Evolutionary conservation across 495 filamentous ascomycete species (phyloP).

Genomic region (Aspergillus saccharolyticus): DNA sequence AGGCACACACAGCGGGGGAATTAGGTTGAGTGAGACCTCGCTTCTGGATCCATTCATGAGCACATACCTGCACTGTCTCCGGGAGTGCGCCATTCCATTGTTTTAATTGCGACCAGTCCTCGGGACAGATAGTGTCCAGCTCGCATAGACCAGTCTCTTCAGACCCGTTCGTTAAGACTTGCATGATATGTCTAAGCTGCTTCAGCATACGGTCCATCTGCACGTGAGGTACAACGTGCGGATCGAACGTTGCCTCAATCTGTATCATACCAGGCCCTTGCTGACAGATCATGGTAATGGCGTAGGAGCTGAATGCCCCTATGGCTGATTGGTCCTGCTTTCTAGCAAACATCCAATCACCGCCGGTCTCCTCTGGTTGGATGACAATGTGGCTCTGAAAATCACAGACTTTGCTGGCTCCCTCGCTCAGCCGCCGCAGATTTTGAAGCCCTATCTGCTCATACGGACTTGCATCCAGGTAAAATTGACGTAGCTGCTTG

Average conservation of each 20-base stretch:
- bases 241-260: constrained; percentile 1
- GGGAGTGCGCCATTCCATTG: neutral
- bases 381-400: constrained; percentile 34
- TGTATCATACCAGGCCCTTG: constrained; percentile 22
- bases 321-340: constrained; percentile 1
- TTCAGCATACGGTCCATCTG: neutral
- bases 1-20: neutral
- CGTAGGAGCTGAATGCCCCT: constrained; percentile 19
- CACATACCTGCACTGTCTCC: neutral
- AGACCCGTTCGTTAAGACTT: neutral
- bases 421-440: constrained; percentile 26
- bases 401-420: constrained; percentile 27
- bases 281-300: constrained; percentile 33
- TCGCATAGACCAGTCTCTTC: neutral
- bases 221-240: neutral
- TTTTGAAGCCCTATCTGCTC: constrained; percentile 42
- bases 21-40: neutral
- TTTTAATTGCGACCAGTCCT: neutral
- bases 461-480: constrained; percentile 24
- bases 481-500: constrained; percentile 24
- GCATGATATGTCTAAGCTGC: neutral
- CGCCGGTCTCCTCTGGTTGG: constrained; percentile 20
- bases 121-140: constrained; percentile 3
- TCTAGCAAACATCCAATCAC: constrained; percentile 3
- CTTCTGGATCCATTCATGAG: neutral